Percentiles rank a stretch among this genome's conserved stretches.
Evolutionary conservation across 352 stramenopile species (phyloP).

Genomic region (Thalassiosira livingstoniorum): DNA sequence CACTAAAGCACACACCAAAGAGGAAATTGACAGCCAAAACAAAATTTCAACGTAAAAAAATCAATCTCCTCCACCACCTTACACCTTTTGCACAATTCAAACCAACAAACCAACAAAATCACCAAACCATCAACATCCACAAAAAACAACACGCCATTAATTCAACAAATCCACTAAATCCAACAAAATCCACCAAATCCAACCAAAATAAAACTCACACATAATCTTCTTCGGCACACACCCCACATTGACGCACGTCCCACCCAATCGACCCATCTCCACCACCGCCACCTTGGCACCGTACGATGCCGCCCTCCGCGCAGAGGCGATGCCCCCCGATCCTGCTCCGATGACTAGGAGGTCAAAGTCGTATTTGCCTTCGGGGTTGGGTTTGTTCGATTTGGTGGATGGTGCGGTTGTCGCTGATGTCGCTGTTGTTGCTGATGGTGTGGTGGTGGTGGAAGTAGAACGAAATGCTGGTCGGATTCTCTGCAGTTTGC

Average conservation of each 20-base stretch:
- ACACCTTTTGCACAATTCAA: no score
- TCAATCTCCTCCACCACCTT: no score
- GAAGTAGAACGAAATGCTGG: not conserved
- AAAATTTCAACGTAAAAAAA: not conserved
- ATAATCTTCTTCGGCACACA: slow-evolving; percentile 99
- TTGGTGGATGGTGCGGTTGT: not conserved
- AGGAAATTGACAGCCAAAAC: no score
- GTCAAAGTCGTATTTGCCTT: slow-evolving; percentile 77
- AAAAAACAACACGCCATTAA: no score
- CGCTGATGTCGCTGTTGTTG: not conserved
- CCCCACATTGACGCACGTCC: slow-evolving; percentile 98
- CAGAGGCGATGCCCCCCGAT: slow-evolving; percentile 90
- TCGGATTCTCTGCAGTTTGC: slow-evolving; percentile 12
- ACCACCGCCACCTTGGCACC: slow-evolving; percentile 95
- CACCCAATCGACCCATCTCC: slow-evolving; percentile 89
- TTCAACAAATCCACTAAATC: no score
- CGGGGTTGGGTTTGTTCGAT: not conserved
- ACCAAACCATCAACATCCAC: no score
- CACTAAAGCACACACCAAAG: no score
- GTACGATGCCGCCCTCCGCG: slow-evolving; percentile 91
- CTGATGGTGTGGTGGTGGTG: not conserved
- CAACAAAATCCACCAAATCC: no score
- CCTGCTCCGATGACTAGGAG: slow-evolving; percentile 92
- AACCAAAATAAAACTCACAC: slow-evolving; percentile 74
- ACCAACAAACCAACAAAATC: no score